Conservation (phyloP, 306 rosid species). For the Spatholobus suberectus region DNA sequence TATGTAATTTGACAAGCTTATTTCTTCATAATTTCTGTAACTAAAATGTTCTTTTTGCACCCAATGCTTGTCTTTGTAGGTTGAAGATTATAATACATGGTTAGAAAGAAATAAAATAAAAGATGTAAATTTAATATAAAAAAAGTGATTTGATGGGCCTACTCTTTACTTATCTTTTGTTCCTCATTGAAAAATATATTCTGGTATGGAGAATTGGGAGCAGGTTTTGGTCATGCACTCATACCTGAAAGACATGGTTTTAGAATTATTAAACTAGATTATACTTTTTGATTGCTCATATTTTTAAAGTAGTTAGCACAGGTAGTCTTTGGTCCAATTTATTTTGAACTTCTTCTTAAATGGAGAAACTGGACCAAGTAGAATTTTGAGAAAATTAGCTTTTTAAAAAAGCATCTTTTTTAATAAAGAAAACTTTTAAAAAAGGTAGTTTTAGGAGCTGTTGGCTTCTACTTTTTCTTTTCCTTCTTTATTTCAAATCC, state of each 20-base stretch:
- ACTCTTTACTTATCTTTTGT: neutral
- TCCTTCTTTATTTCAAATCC: neutral
- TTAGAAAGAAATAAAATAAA: neutral
- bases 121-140: neutral
- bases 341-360: neutral
- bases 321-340: neutral
- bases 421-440: neutral
- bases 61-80: neutral
- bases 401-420: neutral
- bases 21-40: neutral
- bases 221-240: neutral
- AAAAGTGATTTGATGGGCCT: neutral
- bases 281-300: neutral
- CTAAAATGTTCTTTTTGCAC: neutral
- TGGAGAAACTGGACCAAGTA: neutral
- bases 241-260: neutral
- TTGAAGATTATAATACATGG: constrained; percentile 2
- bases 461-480: neutral
- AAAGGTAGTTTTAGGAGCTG: neutral
- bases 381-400: neutral
- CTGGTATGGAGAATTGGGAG: neutral
- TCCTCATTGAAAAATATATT: neutral
- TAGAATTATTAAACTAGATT: neutral
- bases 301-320: neutral
- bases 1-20: neutral